phyloP scores from a whole-genome alignment of 1,284 basidiomycete genomes.

The Cutaneotrichosporon dermatis region DNA sequence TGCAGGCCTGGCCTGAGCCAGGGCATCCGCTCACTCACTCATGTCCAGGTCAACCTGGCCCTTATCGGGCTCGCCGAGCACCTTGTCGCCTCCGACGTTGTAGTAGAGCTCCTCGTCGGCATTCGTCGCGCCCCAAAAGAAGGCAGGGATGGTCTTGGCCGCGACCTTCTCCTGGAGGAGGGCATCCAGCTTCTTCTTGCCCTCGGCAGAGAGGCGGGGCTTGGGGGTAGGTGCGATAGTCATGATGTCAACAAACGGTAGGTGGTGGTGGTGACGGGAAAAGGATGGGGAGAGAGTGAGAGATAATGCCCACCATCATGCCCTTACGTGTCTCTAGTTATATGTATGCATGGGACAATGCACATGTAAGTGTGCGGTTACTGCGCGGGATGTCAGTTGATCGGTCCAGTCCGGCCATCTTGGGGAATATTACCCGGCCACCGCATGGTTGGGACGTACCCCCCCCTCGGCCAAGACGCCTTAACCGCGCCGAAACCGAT shows the following conservation, averaged over 20 bases:
- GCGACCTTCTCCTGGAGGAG: conserved; percentile 22
- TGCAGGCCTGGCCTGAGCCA: too few species aligned
- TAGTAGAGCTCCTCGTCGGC: conserved; percentile 30
- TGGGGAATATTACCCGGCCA: too few species aligned
- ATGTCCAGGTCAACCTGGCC: conserved; percentile 30
- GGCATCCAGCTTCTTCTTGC: conserved; percentile 22
- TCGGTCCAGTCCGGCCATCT: too few species aligned
- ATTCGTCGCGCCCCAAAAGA: conserved; percentile 30
- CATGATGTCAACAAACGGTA: neutral
- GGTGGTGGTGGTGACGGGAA: neutral
- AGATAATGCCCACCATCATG: too few species aligned
- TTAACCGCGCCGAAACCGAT: too few species aligned
- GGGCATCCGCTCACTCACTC: conserved; percentile 19
- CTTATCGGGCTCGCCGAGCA: conserved; percentile 23
- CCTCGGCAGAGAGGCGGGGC: conserved; percentile 2
- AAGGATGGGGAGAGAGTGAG: too few species aligned
- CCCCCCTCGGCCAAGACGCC: too few species aligned
- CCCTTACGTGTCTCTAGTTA: too few species aligned
- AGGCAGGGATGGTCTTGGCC: conserved; percentile 24
- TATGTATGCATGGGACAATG: too few species aligned
- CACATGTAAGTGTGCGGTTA: too few species aligned
- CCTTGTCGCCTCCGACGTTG: conserved; percentile 27
- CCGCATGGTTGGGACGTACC: too few species aligned
- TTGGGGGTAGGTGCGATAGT: neutral
- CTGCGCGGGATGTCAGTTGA: too few species aligned